These are phyloP conservation scores for Saccharomyces eubayanus DNA, from an alignment of 805 yeast genomes.

Conservation along the genomic window DNA sequence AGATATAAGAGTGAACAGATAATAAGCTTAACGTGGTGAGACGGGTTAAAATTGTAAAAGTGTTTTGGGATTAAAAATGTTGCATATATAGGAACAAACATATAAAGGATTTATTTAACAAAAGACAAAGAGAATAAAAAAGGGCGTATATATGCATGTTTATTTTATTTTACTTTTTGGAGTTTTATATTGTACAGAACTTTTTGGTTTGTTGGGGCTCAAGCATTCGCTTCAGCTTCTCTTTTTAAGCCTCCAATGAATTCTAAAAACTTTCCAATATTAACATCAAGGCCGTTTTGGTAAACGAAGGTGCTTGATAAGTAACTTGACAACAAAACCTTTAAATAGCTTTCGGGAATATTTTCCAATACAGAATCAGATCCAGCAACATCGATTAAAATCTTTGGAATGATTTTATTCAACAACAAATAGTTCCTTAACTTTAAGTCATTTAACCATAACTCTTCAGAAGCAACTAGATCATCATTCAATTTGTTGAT, in stretches of 20 bases:
- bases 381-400: conserved; percentile 57
- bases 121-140: neutral
- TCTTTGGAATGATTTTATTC: conserved; percentile 65
- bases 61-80: neutral
- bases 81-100: neutral
- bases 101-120: neutral
- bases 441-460: conserved; percentile 72
- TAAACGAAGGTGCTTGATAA: conserved; percentile 81
- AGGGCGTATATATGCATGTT: neutral
- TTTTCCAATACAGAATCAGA: conserved; percentile 59
- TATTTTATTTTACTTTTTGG: neutral
- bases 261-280: conserved; percentile 70
- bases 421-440: conserved; percentile 69
- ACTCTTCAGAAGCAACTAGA: conserved; percentile 66
- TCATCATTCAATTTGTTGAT: conserved; percentile 83
- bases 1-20: too few relatives aligned
- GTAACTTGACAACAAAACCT: conserved; percentile 80
- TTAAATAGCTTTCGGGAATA: conserved; percentile 81
- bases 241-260: conserved; percentile 53
- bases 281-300: conserved; percentile 64
- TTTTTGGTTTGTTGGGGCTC: neutral
- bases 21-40: neutral
- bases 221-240: conserved; percentile 14
- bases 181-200: neutral
- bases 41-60: neutral